A percentile compares a stretch with the other conserved stretches of the same genome.
phyloP scores from a whole-genome alignment of 495 filamentous ascomycete genomes.

The Penicillium mononematosum region DNA sequence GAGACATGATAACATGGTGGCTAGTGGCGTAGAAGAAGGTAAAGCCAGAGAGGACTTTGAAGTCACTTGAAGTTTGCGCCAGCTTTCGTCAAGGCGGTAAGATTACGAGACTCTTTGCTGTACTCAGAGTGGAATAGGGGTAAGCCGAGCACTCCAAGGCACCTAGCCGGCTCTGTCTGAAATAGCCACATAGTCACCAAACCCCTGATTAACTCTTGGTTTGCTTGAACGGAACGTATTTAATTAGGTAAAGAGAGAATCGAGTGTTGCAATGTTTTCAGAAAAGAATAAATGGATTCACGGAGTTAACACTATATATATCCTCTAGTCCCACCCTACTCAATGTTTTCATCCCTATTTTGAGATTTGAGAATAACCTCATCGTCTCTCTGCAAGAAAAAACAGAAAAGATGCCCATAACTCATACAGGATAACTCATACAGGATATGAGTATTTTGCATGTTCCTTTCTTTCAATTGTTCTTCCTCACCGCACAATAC shows the following conservation, averaged over 20 bases:
- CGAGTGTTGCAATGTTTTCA: background rate
- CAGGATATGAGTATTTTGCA: background rate
- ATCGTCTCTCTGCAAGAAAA: too few species aligned
- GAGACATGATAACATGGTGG: constrained; percentile 7
- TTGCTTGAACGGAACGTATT: background rate
- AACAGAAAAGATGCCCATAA: too few species aligned
- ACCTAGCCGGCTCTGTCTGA: background rate
- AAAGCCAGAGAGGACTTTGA: background rate
- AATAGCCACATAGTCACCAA: background rate
- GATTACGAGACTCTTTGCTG: background rate
- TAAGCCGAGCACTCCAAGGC: background rate
- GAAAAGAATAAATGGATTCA: too few species aligned
- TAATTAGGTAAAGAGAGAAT: background rate
- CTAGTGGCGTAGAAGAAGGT: background rate
- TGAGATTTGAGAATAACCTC: too few species aligned
- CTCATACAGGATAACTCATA: too few species aligned
- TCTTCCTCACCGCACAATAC: too few species aligned
- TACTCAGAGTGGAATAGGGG: background rate
- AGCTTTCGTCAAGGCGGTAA: background rate
- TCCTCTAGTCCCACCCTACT: too few species aligned
- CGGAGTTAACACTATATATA: too few species aligned
- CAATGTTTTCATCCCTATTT: too few species aligned
- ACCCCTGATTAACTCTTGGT: background rate
- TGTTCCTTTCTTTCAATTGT: background rate
- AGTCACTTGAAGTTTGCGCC: background rate